Evolutionary conservation across 176 grass and related monocot genomes (phyloP).

Genomic region (Lolium perenne): DNA sequence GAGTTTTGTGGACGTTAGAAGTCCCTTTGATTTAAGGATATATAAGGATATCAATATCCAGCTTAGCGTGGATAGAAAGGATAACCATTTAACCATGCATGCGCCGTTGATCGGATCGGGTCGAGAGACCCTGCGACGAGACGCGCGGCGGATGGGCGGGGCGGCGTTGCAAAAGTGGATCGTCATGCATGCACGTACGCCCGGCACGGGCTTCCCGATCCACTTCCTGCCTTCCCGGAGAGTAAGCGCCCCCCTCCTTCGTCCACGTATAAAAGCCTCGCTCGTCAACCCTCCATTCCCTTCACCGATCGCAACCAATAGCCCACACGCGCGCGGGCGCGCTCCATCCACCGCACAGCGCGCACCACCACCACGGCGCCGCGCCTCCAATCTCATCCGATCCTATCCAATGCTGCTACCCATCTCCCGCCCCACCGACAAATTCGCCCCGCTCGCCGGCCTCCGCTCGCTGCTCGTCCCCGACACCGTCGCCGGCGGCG

Average conservation of each 20-base stretch:
- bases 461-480: slow-evolving; percentile 41
- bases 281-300: not conserved
- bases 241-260: not conserved
- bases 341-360: slow-evolving; percentile 2
- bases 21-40: too few species aligned
- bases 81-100: not conserved
- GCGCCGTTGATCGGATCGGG: not conserved
- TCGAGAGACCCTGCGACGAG: not conserved
- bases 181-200: not conserved
- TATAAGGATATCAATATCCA: too few species aligned
- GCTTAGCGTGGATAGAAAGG: too few species aligned
- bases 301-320: not conserved
- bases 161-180: slow-evolving; percentile 28
- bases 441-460: slow-evolving; percentile 34
- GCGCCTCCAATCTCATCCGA: not conserved
- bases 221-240: slow-evolving; percentile 35
- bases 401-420: slow-evolving; percentile 21
- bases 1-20: too few species aligned
- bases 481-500: not conserved
- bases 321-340: not conserved
- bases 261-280: slow-evolving; percentile 47
- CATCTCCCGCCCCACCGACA: not conserved
- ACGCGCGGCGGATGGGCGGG: not conserved
- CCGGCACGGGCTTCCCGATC: slow-evolving; percentile 22
- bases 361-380: not conserved